phyloP scores from a whole-genome alignment of 2,329 filamentous ascomycete species.

The Shiraia sp. region DNA sequence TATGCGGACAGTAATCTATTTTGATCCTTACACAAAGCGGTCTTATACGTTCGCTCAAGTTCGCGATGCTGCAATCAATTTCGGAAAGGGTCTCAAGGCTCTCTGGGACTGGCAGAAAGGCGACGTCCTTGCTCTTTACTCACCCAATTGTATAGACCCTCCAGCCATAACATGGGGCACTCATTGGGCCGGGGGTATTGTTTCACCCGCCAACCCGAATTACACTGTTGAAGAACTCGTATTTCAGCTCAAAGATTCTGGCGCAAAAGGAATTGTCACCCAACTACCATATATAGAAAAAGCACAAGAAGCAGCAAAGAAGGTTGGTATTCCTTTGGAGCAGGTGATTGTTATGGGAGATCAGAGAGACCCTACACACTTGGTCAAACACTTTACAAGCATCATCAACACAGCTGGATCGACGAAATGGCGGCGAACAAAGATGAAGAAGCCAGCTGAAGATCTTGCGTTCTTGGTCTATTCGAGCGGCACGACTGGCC shows the following conservation, averaged over 20 bases:
- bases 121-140: conserved; percentile 81
- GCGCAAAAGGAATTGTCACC: conserved; percentile 75
- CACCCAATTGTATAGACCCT: conserved; percentile 85
- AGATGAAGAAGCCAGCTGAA: conserved; percentile 64
- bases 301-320: conserved; percentile 68
- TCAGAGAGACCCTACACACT: conserved; percentile 60
- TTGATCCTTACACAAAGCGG: conserved; percentile 71
- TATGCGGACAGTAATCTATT: conserved; percentile 67
- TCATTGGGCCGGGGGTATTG: conserved; percentile 79
- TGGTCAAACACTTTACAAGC: conserved; percentile 72
- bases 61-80: conserved; percentile 68
- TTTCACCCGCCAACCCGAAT: conserved; percentile 85
- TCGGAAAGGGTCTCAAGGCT: conserved; percentile 77
- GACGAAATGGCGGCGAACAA: conserved; percentile 62
- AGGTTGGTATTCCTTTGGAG: conserved; percentile 71
- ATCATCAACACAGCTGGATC: conserved; percentile 67
- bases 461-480: conserved; percentile 87
- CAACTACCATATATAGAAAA: conserved; percentile 68
- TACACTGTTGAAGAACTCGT: conserved; percentile 84
- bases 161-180: conserved; percentile 76
- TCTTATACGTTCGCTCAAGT: conserved; percentile 73
- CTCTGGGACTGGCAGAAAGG: conserved; percentile 78
- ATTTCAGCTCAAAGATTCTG: conserved; percentile 79
- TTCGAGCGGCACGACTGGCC: conserved; percentile 84
- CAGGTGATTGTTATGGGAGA: conserved; percentile 79